Conservation (phyloP, 768 basidiomycete species). For the Mycena rebaudengoi region DNA sequence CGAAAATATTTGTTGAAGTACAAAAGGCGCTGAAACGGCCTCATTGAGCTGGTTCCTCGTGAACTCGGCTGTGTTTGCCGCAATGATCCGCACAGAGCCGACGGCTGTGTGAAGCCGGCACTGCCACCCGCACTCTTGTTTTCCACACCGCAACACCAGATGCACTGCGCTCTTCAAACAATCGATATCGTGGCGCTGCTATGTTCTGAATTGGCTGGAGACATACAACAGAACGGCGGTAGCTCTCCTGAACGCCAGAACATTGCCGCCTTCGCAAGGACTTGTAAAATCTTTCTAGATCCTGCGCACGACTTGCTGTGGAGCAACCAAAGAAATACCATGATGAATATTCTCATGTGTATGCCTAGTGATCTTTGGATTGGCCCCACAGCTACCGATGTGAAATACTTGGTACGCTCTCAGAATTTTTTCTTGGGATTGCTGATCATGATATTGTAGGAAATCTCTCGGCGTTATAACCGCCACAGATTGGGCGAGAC, state of each 20-base stretch:
- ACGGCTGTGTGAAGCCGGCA: neutral
- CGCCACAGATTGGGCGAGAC: conserved; percentile 1
- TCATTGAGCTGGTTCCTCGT: too few species aligned
- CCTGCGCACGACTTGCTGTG: conserved; percentile 6
- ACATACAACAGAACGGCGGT: neutral
- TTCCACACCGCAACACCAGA: neutral
- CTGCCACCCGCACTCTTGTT: too few species aligned
- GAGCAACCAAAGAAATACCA: conserved; percentile 7
- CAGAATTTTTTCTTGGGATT: neutral
- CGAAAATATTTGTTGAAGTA: too few species aligned
- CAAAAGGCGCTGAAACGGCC: too few species aligned
- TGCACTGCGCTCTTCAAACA: neutral
- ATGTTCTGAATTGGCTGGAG: conserved; percentile 1
- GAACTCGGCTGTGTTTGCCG: too few species aligned
- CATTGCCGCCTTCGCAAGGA: conserved; percentile 3
- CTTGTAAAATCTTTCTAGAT: conserved; percentile 9
- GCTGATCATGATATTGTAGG: conserved; percentile 1
- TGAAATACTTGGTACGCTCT: neutral
- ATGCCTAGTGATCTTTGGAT: conserved; percentile 4
- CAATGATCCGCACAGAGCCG: too few species aligned
- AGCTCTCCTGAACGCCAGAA: neutral
- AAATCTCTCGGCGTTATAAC: neutral
- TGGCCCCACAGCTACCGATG: neutral
- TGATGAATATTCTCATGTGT: conserved; percentile 8
- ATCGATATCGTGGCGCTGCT: neutral